phyloP scores from a whole-genome alignment of 495 filamentous ascomycete species.

The Neurospora tetraspora region DNA sequence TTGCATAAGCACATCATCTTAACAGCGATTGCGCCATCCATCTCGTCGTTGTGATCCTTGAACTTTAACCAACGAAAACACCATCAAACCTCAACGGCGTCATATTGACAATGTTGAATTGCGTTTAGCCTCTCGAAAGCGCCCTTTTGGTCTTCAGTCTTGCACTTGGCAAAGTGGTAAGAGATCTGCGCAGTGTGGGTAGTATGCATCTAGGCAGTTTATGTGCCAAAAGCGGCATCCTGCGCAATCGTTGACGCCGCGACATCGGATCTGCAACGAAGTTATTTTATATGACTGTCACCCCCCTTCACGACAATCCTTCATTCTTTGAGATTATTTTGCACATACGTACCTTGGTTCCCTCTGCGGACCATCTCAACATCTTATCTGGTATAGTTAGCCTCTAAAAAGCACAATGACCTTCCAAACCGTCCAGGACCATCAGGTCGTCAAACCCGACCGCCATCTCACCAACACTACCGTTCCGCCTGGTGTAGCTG shows the following conservation, averaged over 20 bases:
- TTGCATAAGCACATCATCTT: background rate
- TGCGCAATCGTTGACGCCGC: background rate
- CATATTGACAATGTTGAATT: background rate
- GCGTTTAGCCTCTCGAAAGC: background rate
- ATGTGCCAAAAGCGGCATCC: background rate
- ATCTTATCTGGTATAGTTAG: background rate
- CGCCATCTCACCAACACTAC: background rate
- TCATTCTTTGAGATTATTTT: background rate
- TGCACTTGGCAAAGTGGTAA: background rate
- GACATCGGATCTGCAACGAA: background rate
- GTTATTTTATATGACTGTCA: background rate
- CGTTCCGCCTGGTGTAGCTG: background rate
- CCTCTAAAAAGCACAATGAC: background rate
- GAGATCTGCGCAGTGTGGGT: background rate
- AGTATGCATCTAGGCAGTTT: background rate
- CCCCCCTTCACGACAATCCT: background rate
- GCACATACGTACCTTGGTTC: background rate
- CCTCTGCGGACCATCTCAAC: background rate
- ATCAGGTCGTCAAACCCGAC: background rate
- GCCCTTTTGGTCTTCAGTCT: background rate
- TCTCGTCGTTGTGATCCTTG: background rate
- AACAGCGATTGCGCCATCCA: background rate
- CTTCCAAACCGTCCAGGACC: background rate
- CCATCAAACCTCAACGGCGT: background rate
- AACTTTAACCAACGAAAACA: background rate